Base-by-base conservation (phyloP, 352 stramenopile species). In the Phytophthora macrochlamydospora region DNA sequence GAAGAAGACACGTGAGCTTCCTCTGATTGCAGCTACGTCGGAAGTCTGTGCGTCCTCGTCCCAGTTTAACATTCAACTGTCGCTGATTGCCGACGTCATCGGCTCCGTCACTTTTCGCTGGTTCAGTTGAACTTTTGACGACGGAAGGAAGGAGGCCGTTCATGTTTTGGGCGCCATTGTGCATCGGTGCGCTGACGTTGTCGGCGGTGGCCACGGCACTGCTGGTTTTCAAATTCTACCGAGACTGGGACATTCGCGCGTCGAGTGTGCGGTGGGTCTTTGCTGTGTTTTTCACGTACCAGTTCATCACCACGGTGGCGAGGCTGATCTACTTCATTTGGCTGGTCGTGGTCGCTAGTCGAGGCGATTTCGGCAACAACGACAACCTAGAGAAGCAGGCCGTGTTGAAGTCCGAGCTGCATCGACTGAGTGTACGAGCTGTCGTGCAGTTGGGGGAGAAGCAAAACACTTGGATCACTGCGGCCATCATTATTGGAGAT, bases 161-260 rank as follows among this genome's bases (percentile, higher is more conserved):
- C 18, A 80, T 81, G 73, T 43, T 73, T 49, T 81, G 69, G 73
- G 61, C 65, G 0, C 29, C 74, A 0, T 29, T 76, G 9, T 70
- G 50, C 13, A 57, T 74, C 9, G 24, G 28, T 31, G 59, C 66
- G 1, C 62, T 78, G 48, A 30, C 52, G 2, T 51, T 80, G n/a
- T 80, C 76, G 18, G 50, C 55, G 0, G 46, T 69, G 3, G 49
- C 52, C 52, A 74, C 73, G 1, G 65, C 56, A 12, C 50, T 77
- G 13, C 40, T 79, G 32, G 53, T 75, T 4, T 65, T 78, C 54
- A 81, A 79, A 42, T 56, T 85, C 9, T 71, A 65, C 42, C 69
- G 61, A 18, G 52, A 76, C 42, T 75, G 61, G 64, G 55, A 74
- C 12, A 50, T 79, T 33, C 75, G 64, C 3, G 67, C 66, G 38